Conservation (phyloP, 495 filamentous ascomycete genomes). For the Xylaria castorea region DNA sequence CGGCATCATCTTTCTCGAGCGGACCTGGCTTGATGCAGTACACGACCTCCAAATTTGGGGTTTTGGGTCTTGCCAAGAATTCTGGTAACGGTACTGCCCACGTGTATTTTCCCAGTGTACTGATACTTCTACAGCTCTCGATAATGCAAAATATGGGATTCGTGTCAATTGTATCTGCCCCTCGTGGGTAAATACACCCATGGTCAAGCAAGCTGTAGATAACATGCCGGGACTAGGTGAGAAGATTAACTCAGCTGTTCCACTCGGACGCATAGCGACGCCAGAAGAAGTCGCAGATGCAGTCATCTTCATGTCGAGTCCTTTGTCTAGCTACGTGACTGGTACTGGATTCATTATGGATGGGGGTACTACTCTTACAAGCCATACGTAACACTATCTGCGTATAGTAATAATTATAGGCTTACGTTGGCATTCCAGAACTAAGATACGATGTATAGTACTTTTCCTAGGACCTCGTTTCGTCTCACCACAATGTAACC, state of each 20-base stretch:
- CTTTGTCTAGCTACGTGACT: conserved; percentile 46
- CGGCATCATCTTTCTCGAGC: not conserved
- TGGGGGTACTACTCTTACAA: not conserved
- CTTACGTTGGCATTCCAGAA: not conserved
- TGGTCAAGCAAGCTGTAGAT: conserved; percentile 34
- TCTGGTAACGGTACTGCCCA: not conserved
- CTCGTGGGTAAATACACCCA: conserved; percentile 50
- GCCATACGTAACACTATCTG: not conserved
- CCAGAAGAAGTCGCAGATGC: conserved; percentile 54
- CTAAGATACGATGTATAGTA: not conserved
- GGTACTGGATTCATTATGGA: not conserved
- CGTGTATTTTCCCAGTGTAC: not conserved
- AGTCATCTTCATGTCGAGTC: conserved; percentile 51
- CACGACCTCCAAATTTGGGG: not conserved
- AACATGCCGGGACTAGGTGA: not conserved
- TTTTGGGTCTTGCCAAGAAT: not conserved
- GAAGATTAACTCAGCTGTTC: conserved; percentile 29
- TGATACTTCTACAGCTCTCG: conserved; percentile 37
- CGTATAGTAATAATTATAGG: not conserved
- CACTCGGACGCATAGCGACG: conserved; percentile 46
- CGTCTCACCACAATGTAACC: not conserved
- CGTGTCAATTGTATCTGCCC: conserved; percentile 56
- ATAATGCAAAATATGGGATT: conserved; percentile 42
- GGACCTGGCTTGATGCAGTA: not conserved
- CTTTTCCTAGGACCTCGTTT: not conserved